A percentile compares a stretch with the other conserved stretches of the same genome.
Evolutionary conservation across 139 green algal genomes (phyloP).

Genomic region (Nannochloris sp.): DNA sequence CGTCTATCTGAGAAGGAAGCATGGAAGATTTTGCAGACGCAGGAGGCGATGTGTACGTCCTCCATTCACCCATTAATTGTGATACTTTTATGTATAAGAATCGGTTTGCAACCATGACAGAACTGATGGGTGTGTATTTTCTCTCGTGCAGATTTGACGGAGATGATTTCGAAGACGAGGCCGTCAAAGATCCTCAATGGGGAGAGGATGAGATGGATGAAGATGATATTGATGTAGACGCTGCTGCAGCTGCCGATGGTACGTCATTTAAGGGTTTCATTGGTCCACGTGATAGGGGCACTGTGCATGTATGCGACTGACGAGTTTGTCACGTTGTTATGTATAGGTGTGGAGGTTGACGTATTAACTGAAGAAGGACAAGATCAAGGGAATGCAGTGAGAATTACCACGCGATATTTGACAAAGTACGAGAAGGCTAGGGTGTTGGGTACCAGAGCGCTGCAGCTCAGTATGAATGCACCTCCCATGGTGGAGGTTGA

Average conservation of each 20-base stretch:
- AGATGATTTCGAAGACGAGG: conserved; percentile 11
- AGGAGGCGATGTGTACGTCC: no score
- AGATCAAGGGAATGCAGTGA: conserved; percentile 25
- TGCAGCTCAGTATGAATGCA: conserved; percentile 93
- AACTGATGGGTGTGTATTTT: no score
- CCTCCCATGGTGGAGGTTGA: conserved; percentile 89
- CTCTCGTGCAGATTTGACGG: conserved; percentile 9
- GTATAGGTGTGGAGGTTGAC: conserved; percentile 5
- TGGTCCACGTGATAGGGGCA: not conserved
- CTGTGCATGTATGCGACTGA: not conserved
- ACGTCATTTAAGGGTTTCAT: not conserved
- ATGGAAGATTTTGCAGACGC: no score
- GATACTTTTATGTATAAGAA: no score
- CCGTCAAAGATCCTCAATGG: conserved; percentile 3
- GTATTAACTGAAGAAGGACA: not conserved
- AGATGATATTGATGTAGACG: conserved; percentile 4
- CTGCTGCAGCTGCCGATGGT: not conserved
- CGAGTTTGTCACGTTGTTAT: not conserved
- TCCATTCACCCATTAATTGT: no score
- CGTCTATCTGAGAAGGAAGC: no score
- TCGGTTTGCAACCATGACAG: no score
- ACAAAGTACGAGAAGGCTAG: conserved; percentile 96
- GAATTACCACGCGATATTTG: conserved; percentile 92
- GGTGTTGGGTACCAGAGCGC: conserved; percentile 84
- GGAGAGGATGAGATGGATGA: conserved; percentile 14